These are phyloP conservation scores for Saccharomycopsis guyanensis DNA, from an alignment of 805 yeast genomes.

Conservation along the genomic window DNA sequence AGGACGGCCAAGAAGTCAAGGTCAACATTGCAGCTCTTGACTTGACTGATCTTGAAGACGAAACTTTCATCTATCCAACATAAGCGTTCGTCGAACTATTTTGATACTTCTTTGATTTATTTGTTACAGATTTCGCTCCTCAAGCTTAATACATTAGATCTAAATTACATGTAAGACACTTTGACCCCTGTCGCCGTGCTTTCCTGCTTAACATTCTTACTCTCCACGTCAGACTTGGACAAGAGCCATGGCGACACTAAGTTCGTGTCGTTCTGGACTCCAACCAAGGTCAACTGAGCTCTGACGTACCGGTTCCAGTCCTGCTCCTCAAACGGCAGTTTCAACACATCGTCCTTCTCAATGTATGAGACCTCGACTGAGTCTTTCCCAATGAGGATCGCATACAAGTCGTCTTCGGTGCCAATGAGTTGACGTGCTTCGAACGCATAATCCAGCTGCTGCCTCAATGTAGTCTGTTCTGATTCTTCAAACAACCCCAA, in stretches of 20 bases:
- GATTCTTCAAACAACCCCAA: constrained; percentile 70
- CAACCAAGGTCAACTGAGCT: background rate
- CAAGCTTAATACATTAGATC: no score
- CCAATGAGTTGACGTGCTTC: constrained; percentile 76
- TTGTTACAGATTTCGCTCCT: no score
- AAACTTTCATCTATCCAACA: constrained; percentile 42
- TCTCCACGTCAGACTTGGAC: background rate
- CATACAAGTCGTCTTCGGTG: constrained; percentile 85
- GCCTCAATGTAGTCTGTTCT: constrained; percentile 75
- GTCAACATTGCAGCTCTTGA: constrained; percentile 39
- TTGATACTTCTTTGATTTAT: no score
- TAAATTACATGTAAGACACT: no score
- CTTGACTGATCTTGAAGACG: constrained; percentile 45
- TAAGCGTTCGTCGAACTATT: no score
- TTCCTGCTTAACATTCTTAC: background rate
- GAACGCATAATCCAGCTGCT: constrained; percentile 84
- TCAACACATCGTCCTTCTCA: background rate
- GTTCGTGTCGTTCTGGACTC: background rate
- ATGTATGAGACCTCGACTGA: background rate
- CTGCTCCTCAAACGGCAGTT: background rate
- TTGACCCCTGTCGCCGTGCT: background rate
- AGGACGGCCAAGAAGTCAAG: constrained; percentile 25
- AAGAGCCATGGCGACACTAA: background rate
- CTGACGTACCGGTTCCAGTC: background rate
- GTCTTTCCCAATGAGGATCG: constrained; percentile 39